Percentiles rank a stretch among this genome's conserved stretches.
phyloP scores from a whole-genome alignment of 2,329 filamentous ascomycete genomes.

The Akanthomyces uredinophilus region DNA sequence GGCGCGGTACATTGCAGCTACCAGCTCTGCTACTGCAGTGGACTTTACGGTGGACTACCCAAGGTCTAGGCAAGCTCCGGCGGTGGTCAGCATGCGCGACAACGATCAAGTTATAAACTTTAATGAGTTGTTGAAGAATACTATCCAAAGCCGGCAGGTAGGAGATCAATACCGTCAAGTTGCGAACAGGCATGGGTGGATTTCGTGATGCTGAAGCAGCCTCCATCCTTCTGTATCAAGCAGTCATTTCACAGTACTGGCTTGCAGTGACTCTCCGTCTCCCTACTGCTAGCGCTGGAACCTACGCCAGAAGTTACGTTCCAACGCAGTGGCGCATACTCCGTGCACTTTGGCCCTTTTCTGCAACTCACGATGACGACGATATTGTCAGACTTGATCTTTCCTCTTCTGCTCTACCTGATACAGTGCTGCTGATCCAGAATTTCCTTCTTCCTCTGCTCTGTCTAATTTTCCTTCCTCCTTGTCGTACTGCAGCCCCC shows the following conservation, averaged over 20 bases:
- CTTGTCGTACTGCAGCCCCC: neutral
- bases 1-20: neutral
- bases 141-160: too few species aligned
- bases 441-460: too few species aligned
- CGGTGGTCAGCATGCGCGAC: neutral
- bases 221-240: too few species aligned
- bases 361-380: neutral
- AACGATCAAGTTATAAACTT: neutral
- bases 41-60: neutral
- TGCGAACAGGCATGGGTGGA: too few species aligned
- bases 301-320: slow-evolving; percentile 11
- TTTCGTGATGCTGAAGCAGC: too few species aligned
- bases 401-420: too few species aligned
- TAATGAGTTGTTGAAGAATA: neutral
- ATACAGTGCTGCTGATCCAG: too few species aligned
- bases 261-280: neutral
- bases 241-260: too few species aligned
- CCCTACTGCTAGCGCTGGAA: neutral
- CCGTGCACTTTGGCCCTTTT: too few species aligned
- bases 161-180: too few species aligned
- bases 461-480: too few species aligned
- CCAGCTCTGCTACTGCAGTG: neutral
- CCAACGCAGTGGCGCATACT: slow-evolving; percentile 7
- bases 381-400: neutral
- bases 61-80: neutral